These are phyloP conservation scores for Vicia sativa DNA, from an alignment of 306 rosid species.

Conservation along the genomic window DNA sequence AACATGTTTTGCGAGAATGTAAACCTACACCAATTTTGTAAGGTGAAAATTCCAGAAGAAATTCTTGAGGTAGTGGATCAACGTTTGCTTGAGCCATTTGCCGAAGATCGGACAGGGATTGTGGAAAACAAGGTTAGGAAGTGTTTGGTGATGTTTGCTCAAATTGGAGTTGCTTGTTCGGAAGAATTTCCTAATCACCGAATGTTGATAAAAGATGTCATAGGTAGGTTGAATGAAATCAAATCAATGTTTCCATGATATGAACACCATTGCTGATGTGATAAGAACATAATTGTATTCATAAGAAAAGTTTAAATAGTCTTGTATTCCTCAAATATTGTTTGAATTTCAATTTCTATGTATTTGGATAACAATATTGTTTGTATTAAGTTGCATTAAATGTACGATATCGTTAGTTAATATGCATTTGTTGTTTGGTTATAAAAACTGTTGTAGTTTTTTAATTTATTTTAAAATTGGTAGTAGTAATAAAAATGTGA, in stretches of 20 bases:
- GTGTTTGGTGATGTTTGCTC: constrained; percentile 10
- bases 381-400: too few species aligned
- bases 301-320: background rate
- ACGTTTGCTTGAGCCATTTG: constrained; percentile 3
- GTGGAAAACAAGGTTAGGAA: constrained; percentile 8
- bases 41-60: constrained; percentile 29
- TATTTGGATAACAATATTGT: too few species aligned
- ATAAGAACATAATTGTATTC: background rate
- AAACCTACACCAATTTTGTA: constrained; percentile 31
- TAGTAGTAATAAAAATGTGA: too few species aligned
- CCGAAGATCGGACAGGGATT: too few species aligned
- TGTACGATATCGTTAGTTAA: too few species aligned
- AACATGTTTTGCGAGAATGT: constrained; percentile 25
- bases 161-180: constrained; percentile 45
- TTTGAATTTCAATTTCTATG: too few species aligned
- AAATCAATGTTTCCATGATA: constrained; percentile 2
- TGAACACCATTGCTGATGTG: background rate
- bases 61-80: constrained; percentile 22
- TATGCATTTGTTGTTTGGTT: too few species aligned
- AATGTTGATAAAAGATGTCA: constrained; percentile 30
- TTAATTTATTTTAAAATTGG: too few species aligned
- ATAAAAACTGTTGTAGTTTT: too few species aligned
- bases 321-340: too few species aligned
- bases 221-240: constrained; percentile 20
- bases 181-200: background rate